phyloP scores from a whole-genome alignment of 805 yeast genomes.

The Kuraishia hungarica region DNA sequence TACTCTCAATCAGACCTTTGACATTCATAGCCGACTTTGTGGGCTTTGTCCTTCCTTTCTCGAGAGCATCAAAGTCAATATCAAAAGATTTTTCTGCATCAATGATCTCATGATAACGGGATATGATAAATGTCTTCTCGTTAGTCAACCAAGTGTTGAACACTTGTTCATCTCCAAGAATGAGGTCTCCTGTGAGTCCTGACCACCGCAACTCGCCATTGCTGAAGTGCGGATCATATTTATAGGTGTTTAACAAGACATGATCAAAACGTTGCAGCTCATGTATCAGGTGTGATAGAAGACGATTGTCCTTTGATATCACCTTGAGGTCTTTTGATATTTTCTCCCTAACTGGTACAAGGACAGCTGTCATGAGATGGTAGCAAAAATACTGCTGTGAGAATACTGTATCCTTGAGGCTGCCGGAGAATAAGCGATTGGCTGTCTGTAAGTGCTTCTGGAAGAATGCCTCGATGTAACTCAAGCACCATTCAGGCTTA shows the following conservation, averaged over 20 bases:
- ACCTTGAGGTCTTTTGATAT: constrained; percentile 20
- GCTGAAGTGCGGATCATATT: constrained; percentile 32
- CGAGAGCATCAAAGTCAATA: constrained; percentile 49
- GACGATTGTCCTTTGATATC: constrained; percentile 27
- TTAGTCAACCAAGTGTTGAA: constrained; percentile 43
- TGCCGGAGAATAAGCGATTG: constrained; percentile 19
- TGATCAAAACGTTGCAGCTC: constrained; percentile 55
- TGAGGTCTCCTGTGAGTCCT: constrained; percentile 19
- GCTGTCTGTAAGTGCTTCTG: constrained; percentile 18
- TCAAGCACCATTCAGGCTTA: constrained; percentile 66
- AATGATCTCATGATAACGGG: constrained; percentile 44
- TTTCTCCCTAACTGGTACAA: constrained; percentile 38
- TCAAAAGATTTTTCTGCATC: constrained; percentile 39
- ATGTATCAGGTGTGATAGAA: constrained; percentile 48
- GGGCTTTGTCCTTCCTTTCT: constrained; percentile 39
- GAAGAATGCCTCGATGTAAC: constrained; percentile 36
- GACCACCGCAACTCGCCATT: constrained; percentile 14
- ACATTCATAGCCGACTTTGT: constrained; percentile 55
- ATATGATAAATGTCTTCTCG: constrained; percentile 43
- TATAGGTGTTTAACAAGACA: constrained; percentile 32
- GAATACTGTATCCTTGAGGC: constrained; percentile 15
- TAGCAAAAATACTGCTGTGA: constrained; percentile 14
- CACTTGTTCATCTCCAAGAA: constrained; percentile 16
- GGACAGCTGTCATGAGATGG: constrained; percentile 36
- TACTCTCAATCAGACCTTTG: constrained; percentile 45